These are phyloP conservation scores for Aspergillus leporis DNA, from an alignment of 495 filamentous ascomycete species.

Conservation along the genomic window DNA sequence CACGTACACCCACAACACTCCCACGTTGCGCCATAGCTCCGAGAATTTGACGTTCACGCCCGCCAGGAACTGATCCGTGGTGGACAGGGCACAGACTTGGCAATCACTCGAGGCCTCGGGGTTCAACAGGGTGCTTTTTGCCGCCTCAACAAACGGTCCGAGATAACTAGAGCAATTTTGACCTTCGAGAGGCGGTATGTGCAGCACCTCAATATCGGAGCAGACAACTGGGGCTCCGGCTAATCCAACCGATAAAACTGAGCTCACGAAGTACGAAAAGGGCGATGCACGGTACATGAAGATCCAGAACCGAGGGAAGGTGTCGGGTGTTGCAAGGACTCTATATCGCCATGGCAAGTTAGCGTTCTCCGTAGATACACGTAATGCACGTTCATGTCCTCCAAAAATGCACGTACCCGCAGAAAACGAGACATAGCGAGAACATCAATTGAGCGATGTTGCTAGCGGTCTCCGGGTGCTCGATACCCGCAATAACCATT, in stretches of 20 bases:
- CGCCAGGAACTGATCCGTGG: constrained; percentile 64
- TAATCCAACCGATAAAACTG: constrained; percentile 61
- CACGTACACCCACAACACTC: constrained; percentile 68
- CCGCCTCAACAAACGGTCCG: constrained; percentile 41
- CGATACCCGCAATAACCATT: constrained; percentile 67
- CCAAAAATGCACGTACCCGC: constrained; percentile 52
- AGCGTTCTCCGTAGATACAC: background rate
- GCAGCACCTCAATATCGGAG: constrained; percentile 58
- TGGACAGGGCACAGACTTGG: constrained; percentile 56
- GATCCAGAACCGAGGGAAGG: constrained; percentile 75
- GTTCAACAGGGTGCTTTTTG: constrained; percentile 57
- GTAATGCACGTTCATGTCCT: constrained; percentile 23
- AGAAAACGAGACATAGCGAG: constrained; percentile 68
- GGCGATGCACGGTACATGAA: constrained; percentile 83
- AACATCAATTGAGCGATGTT: constrained; percentile 69
- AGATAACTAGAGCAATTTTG: constrained; percentile 62
- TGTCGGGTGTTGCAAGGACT: constrained; percentile 64
- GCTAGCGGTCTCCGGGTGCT: constrained; percentile 63
- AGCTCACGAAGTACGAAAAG: constrained; percentile 68
- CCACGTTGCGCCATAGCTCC: constrained; percentile 71
- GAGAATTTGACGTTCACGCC: constrained; percentile 48
- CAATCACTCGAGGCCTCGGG: constrained; percentile 54
- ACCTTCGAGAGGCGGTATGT: constrained; percentile 52
- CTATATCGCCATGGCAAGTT: constrained; percentile 34
- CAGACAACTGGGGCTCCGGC: constrained; percentile 61